A percentile compares a stretch with the other conserved stretches of the same genome.
Conservation (phyloP, 441 rosid genomes). For the Hura crepitans region DNA sequence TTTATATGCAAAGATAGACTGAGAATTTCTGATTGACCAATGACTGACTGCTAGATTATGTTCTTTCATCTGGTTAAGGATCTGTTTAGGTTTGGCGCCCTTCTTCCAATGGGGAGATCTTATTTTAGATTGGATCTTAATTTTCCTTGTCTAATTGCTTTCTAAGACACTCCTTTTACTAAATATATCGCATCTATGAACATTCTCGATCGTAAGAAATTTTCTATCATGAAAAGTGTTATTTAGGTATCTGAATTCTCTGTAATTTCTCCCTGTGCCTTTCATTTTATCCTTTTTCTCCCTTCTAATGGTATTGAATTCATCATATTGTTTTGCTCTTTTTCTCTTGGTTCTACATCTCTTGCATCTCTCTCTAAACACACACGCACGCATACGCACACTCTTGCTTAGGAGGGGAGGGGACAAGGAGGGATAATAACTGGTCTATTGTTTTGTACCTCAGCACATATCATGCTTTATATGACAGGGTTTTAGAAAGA, state of each 20-base stretch:
- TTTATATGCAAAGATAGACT: background rate
- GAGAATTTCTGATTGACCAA: background rate
- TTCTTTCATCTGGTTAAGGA: background rate
- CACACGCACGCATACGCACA: too few relatives aligned
- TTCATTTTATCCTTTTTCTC: too few relatives aligned
- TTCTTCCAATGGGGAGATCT: background rate
- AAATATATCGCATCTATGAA: background rate
- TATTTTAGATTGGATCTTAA: background rate
- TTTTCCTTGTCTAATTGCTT: background rate
- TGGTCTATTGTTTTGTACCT: background rate
- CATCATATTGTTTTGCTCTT: too few relatives aligned
- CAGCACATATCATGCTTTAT: slow-evolving; percentile 13
- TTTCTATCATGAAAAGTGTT: background rate
- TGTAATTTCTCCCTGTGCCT: too few relatives aligned
- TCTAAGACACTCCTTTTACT: background rate
- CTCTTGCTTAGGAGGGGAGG: background rate
- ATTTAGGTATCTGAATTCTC: background rate
- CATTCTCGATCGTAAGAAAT: too few relatives aligned
- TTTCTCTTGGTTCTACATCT: too few relatives aligned
- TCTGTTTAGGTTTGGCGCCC: background rate
- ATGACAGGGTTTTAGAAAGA: slow-evolving; percentile 81
- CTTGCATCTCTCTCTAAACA: too few relatives aligned
- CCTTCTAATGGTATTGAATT: too few relatives aligned
- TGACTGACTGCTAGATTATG: background rate
- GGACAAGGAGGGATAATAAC: background rate